Evolutionary conservation across 345 rosid species (phyloP).

Genomic region (Nephelium lappaceum): DNA sequence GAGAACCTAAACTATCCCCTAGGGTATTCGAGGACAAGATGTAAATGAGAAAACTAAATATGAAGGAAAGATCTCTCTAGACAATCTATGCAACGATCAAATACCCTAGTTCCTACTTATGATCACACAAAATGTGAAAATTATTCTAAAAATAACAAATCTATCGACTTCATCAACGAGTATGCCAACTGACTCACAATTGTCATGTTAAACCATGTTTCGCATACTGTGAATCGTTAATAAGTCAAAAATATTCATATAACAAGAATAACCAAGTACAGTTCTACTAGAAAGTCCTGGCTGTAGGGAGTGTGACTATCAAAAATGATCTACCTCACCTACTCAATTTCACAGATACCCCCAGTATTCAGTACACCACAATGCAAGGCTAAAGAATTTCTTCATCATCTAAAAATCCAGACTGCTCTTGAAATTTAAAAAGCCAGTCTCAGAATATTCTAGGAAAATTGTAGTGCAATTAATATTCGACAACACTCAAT

Average conservation of each 20-base stretch:
- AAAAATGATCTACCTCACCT: neutral
- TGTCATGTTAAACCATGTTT: neutral
- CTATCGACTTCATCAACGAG: neutral
- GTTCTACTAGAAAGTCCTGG: neutral
- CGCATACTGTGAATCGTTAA: neutral
- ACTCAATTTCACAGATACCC: neutral
- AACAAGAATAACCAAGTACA: neutral
- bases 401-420: neutral
- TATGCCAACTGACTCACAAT: neutral
- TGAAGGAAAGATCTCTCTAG: neutral
- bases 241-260: neutral
- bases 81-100: neutral
- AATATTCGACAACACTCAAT: neutral
- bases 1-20: neutral
- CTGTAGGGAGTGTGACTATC: neutral
- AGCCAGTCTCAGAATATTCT: neutral
- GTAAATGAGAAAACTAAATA: constrained; percentile 9
- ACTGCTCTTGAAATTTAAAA: neutral
- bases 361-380: neutral
- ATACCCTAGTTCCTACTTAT: neutral
- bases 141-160: neutral
- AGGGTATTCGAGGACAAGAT: neutral
- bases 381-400: neutral
- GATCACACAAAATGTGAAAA: neutral
- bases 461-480: neutral